These are phyloP conservation scores for Bruguiera sexangula DNA, from an alignment of 345 rosid genomes.

Conservation along the genomic window DNA sequence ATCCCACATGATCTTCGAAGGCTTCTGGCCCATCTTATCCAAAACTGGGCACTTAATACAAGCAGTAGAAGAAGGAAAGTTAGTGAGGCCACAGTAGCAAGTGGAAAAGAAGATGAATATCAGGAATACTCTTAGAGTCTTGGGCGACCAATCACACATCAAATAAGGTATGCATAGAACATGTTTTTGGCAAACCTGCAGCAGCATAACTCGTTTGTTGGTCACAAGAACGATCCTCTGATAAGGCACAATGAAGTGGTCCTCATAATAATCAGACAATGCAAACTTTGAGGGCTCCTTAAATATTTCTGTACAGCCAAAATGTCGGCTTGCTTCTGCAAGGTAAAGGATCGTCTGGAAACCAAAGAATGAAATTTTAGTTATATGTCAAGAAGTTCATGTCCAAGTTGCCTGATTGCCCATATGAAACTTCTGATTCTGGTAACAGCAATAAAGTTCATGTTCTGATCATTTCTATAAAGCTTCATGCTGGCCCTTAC, in stretches of 20 bases:
- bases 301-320: conserved; percentile 90
- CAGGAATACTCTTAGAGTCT: not conserved
- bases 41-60: conserved; percentile 56
- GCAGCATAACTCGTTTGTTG: conserved; percentile 72
- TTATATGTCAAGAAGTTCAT: not conserved
- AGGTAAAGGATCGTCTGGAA: conserved; percentile 84
- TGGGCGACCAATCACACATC: not conserved
- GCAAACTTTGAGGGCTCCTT: conserved; percentile 95
- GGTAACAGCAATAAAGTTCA: not conserved
- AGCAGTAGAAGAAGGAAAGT: conserved; percentile 10
- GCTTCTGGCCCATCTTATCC: conserved; percentile 83
- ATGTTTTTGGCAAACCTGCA: conserved; percentile 54
- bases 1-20: conserved; percentile 96
- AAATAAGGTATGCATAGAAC: not conserved
- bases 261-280: conserved; percentile 80
- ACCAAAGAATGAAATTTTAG: conserved; percentile 20
- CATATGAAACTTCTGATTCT: not conserved
- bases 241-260: conserved; percentile 71
- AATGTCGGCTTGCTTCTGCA: conserved; percentile 83
- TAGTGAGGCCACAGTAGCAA: not conserved
- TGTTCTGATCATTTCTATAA: not conserved
- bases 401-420: not conserved
- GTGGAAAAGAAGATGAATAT: not conserved
- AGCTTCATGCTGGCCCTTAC: not conserved
- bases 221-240: conserved; percentile 79